Evolutionary conservation across 164 flowering plant species (phyloP).

Genomic region (Magnolia officinalis): DNA sequence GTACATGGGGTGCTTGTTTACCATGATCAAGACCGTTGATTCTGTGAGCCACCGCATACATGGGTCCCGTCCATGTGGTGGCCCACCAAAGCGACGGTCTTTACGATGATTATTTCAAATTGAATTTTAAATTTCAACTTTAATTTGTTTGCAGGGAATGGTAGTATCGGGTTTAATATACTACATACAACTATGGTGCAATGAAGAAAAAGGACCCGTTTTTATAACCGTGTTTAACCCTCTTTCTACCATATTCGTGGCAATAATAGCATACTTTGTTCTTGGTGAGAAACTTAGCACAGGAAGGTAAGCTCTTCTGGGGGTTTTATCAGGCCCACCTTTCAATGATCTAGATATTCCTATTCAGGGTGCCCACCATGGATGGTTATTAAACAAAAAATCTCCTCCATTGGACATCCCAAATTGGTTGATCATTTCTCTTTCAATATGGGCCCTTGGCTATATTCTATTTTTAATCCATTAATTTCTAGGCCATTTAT

Average conservation of each 20-base stretch:
- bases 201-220: constrained; percentile 70
- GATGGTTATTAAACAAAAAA: neutral
- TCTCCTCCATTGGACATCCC: neutral
- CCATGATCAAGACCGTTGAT: too few relatives aligned
- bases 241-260: constrained; percentile 55
- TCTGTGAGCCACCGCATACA: too few relatives aligned
- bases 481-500: too few relatives aligned
- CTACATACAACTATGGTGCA: constrained; percentile 73
- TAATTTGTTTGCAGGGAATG: constrained; percentile 49
- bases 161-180: constrained; percentile 52
- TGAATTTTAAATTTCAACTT: too few relatives aligned
- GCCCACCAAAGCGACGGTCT: too few relatives aligned
- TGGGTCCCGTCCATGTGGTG: too few relatives aligned
- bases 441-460: neutral
- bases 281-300: constrained; percentile 56
- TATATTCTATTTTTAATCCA: too few relatives aligned
- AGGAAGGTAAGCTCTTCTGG: constrained; percentile 54
- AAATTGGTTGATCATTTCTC: neutral
- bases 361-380: neutral
- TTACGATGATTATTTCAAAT: too few relatives aligned
- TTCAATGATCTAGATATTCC: neutral
- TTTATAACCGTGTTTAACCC: constrained; percentile 90
- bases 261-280: constrained; percentile 59
- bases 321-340: neutral
- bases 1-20: too few relatives aligned